Base-by-base conservation (phyloP, 352 stramenopile species). In the Phytophthora lateralis region DNA sequence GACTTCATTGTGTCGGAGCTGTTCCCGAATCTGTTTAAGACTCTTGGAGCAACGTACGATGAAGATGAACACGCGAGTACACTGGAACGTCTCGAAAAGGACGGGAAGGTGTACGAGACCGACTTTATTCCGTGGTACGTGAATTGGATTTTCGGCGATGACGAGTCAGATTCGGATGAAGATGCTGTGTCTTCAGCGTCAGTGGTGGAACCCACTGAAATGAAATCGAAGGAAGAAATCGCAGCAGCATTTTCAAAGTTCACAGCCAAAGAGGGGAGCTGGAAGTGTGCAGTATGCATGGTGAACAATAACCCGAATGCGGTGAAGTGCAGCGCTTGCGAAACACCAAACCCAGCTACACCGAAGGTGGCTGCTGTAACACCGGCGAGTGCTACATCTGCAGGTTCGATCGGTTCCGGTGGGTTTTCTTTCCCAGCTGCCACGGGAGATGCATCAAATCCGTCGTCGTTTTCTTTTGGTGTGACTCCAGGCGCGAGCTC, bases 121-220 rank as follows among this genome's bases (percentile, higher is more conserved):
- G 76, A 86, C 24, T 90, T 90, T 35, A 69, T 82, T 35, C 58
- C 59, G 26, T 90, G 81, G 81, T 90, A 90, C 44, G 48, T 89
- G 9, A 65, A 74, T 55, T 90, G 78, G 78, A 66, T 90, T 52
- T 86, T 90, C 30, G 74, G 71, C 17, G 57, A 68, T n/a, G 74
- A 74, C n/a, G 74, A 79, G 11, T 77, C 67, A 5, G 77, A 88
- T 15, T 78, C 78, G 1, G 74, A 73, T 29, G 58, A 67, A 15
- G 63, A 82, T 10, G 53, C 69, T 32, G 35, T 14, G 24, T n/a
- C 53, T 55, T 48, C 29, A 15, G 39, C 61, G 9, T 66, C 35
- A 11, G n/a, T 18, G 7, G 43, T 42, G 6, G 48, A 60, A 20
- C 52, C 69, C 5, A 39, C 60, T 8, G 51, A 63, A 39, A 81